Percentiles rank a stretch among this genome's conserved stretches.
Evolutionary conservation across 176 grass and related monocot genomes (phyloP).

Genomic region (Juncus effusus): DNA sequence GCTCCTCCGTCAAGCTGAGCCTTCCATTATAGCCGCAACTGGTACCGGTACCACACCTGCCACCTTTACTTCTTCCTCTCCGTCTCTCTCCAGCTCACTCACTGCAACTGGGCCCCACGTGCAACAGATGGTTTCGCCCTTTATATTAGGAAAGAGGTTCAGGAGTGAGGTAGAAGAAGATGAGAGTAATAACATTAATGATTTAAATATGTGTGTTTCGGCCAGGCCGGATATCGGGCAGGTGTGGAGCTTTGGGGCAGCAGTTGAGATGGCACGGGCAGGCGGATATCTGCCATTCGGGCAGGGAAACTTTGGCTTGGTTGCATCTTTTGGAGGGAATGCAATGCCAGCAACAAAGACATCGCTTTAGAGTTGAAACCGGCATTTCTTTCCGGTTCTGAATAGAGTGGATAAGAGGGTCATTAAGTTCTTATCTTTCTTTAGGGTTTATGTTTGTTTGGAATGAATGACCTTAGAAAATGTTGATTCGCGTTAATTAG

Average conservation of each 20-base stretch:
- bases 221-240: slow-evolving; percentile 35
- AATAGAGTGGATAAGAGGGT: no score
- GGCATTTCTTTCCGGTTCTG: no score
- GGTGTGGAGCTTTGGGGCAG: slow-evolving; percentile 36
- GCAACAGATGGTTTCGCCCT: slow-evolving; percentile 19
- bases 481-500: no score
- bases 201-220: slow-evolving; percentile 26
- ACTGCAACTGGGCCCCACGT: slow-evolving; percentile 17
- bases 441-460: no score
- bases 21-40: slow-evolving; percentile 86
- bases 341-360: no score
- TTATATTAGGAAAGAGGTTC: slow-evolving; percentile 43
- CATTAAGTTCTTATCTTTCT: no score
- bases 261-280: slow-evolving; percentile 32
- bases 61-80: slow-evolving; percentile 54
- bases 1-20: slow-evolving; percentile 89
- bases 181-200: not conserved
- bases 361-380: no score
- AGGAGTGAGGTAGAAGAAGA: slow-evolving; percentile 14
- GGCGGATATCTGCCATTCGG: slow-evolving; percentile 26
- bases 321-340: not conserved
- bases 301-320: slow-evolving; percentile 19
- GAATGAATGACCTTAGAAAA: no score
- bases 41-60: slow-evolving; percentile 76
- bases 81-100: slow-evolving; percentile 29